A percentile compares a stretch with the other conserved stretches of the same genome.
Conservation (phyloP, 306 rosid species). For the Cucurbita ficifolia region DNA sequence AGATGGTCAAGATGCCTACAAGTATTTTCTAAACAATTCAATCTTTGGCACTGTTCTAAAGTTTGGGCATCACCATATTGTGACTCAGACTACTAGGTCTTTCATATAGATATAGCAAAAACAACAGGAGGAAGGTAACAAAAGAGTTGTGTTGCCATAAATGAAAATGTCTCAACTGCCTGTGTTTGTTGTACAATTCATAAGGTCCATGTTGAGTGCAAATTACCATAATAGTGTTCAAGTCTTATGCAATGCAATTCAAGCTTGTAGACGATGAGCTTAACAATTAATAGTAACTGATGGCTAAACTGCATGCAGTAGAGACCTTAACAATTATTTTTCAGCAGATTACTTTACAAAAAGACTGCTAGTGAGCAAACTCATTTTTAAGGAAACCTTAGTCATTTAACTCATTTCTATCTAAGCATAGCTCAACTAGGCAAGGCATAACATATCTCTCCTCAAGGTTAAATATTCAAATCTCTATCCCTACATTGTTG, state of each 20-base stretch:
- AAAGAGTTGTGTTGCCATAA: not conserved
- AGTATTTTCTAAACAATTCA: slow-evolving; percentile 22
- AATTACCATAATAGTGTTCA: not conserved
- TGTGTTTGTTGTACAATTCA: not conserved
- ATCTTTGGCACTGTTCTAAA: not conserved
- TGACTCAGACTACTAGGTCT: not conserved
- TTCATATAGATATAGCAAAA: not conserved
- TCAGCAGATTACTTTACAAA: not conserved
- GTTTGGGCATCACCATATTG: not conserved
- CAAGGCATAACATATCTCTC: not conserved
- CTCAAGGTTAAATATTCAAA: not conserved
- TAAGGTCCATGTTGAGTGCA: not conserved
- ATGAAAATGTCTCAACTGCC: not conserved
- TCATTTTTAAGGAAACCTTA: not conserved
- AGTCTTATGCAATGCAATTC: not conserved
- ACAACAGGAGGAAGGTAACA: not conserved
- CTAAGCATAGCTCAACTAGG: not conserved
- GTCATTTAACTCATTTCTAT: not conserved
- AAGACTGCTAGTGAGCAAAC: not conserved
- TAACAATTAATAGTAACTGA: not conserved
- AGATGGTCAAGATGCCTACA: slow-evolving; percentile 2
- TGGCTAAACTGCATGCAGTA: not conserved
- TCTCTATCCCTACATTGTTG: not conserved
- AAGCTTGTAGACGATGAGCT: not conserved
- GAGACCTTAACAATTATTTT: not conserved